phyloP scores from a whole-genome alignment of 306 rosid species.

The Crataegus laevigata region DNA sequence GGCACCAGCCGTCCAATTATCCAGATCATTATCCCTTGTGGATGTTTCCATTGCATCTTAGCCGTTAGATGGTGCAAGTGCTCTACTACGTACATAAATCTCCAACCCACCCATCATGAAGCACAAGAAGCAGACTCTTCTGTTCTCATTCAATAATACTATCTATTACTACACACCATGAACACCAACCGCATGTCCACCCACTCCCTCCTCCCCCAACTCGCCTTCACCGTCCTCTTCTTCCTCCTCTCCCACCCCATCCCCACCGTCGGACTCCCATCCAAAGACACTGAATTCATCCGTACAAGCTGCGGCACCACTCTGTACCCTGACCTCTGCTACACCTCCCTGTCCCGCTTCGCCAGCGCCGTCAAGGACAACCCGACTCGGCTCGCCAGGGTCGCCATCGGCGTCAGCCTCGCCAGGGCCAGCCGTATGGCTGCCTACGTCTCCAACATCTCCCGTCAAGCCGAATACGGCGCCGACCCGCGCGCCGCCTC shows the following conservation, averaged over 20 bases:
- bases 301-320: slow-evolving; percentile 68
- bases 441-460: slow-evolving; percentile 49
- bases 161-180: not conserved
- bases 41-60: not conserved
- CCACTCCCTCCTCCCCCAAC: not conserved
- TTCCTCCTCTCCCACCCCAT: not conserved
- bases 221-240: not conserved
- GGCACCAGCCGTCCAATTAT: not conserved
- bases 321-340: slow-evolving; percentile 85
- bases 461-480: slow-evolving; percentile 53
- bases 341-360: slow-evolving; percentile 71
- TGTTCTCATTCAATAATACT: not conserved
- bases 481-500: slow-evolving; percentile 35
- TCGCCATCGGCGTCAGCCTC: slow-evolving; percentile 67
- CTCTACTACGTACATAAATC: not conserved
- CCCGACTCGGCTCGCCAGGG: slow-evolving; percentile 72
- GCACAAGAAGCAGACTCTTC: not conserved
- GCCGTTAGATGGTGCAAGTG: not conserved
- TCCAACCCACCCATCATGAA: not conserved
- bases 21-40: not conserved
- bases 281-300: slow-evolving; percentile 49
- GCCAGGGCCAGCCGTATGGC: slow-evolving; percentile 44
- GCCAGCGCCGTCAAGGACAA: slow-evolving; percentile 62
- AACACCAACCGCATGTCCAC: not conserved
- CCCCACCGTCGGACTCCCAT: slow-evolving; percentile 5